A percentile compares a stretch with the other conserved stretches of the same genome.
Conservation (phyloP, 2,329 filamentous ascomycete species). For the Pseudovirgaria hyperparasitica region DNA sequence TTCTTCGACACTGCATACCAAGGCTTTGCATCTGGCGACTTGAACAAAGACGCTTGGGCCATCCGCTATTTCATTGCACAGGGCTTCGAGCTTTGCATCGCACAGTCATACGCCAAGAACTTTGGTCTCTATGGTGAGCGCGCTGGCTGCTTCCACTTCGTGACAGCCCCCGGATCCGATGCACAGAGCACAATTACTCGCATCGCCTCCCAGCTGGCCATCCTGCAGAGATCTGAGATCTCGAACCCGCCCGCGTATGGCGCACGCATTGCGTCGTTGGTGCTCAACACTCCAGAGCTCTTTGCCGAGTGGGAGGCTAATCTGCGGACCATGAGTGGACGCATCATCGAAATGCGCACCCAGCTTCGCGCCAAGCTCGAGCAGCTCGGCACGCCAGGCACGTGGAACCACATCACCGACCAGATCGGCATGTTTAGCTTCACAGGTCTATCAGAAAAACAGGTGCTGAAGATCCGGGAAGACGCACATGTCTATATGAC, state of each 20-base stretch:
- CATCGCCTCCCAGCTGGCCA: conserved; percentile 77
- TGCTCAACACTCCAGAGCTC: conserved; percentile 70
- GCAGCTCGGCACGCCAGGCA: conserved; percentile 71
- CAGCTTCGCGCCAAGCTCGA: conserved; percentile 70
- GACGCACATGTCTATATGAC: conserved; percentile 79
- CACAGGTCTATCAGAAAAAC: conserved; percentile 62
- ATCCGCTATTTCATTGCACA: conserved; percentile 88
- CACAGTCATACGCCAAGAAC: conserved; percentile 43
- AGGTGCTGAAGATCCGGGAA: conserved; percentile 57
- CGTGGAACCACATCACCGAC: conserved; percentile 94
- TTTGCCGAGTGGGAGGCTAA: conserved; percentile 91
- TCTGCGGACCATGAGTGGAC: conserved; percentile 82
- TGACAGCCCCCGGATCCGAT: conserved; percentile 59
- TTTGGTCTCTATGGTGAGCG: conserved; percentile 88
- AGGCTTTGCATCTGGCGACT: conserved; percentile 87
- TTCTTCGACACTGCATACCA: conserved; percentile 99
- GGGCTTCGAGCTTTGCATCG: conserved; percentile 56
- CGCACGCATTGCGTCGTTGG: conserved; percentile 70
- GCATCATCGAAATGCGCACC: conserved; percentile 85
- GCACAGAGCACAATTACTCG: conserved; percentile 47
- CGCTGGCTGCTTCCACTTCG: conserved; percentile 89
- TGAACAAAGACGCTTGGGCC: conserved; percentile 76
- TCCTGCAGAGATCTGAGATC: conserved; percentile 94
- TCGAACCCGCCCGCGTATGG: conserved; percentile 94
- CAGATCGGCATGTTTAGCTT: conserved; percentile 99